These are phyloP conservation scores for Pyricularia sp. DNA, from an alignment of 2,329 filamentous ascomycete species.

Conservation along the genomic window DNA sequence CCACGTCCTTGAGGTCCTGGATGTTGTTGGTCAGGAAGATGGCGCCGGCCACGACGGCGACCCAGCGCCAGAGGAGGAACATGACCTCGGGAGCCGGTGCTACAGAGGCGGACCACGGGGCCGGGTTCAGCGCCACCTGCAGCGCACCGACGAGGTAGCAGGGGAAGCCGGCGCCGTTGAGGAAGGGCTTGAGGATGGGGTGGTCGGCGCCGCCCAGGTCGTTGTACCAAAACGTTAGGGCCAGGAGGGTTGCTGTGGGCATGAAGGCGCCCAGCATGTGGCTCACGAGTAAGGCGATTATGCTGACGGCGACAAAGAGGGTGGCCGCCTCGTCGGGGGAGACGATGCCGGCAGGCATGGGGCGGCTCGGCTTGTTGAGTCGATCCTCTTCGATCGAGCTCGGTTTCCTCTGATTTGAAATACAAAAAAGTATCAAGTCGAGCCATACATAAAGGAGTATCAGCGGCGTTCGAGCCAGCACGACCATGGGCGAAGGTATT, in stretches of 20 bases:
- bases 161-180: constrained; percentile 11
- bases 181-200: constrained; percentile 15
- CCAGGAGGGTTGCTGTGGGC: constrained; percentile 15
- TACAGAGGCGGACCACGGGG: background rate
- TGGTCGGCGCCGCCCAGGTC: constrained; percentile 22
- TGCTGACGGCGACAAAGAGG: background rate
- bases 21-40: constrained; percentile 14
- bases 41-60: constrained; percentile 8
- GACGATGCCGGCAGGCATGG: constrained; percentile 16
- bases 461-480: background rate
- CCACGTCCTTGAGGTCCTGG: constrained; percentile 14
- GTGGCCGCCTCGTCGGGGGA: constrained; percentile 14
- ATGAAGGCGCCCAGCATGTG: constrained; percentile 11
- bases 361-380: constrained; percentile 10
- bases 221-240: constrained; percentile 31
- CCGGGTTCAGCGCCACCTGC: constrained; percentile 5
- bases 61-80: constrained; percentile 5
- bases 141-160: constrained; percentile 6
- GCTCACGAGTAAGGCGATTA: constrained; percentile 1
- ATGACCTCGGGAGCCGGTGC: background rate
- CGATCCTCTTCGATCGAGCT: constrained; percentile 8
- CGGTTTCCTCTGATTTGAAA: constrained; percentile 7
- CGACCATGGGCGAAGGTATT: background rate
- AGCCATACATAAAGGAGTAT: constrained; percentile 1
- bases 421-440: constrained; percentile 2